Evolutionary conservation across 495 filamentous ascomycete species (phyloP), one percentile per base, ranked within the genome.

Genomic region (Daldinia caldariorum): DNA sequence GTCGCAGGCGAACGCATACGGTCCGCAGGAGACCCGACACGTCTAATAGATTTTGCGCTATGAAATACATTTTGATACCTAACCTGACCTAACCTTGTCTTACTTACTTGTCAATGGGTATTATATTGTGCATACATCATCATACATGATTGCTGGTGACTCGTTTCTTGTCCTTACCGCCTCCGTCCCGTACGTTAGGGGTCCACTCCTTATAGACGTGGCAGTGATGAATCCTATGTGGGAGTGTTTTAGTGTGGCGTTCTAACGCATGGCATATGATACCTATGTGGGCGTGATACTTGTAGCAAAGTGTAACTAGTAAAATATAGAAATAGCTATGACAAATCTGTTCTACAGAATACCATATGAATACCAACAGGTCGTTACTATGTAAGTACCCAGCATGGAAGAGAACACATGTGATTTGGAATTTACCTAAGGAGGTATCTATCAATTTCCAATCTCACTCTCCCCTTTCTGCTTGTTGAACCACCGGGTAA

Each of bases 31-130:
- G 51, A 37, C 55, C 60, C 47, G 49, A 43, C 49, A 56, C 66
- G 58, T 69, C 66, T 69, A 69, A 63, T 69, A 69, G 47, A 63
- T 69, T 69, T 58, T 39, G n/a, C 66, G 54, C 56, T 63, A 63
- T 51, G 59, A 35, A 69, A 63, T 43, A 34, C 61, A 57, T 26
- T 26, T n/a, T n/a, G n/a, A n/a, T 1, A 26, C 26, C 26, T 26
- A 26, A 26, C 26, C 26, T 26, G 3, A 1, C 26, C 3, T 26
- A 26, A 26, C 26, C 26, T 26, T 26, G 26, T 3, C 26, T 26
- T 26, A 26, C 26, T 26, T 26, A 3, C 26, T 3, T 26, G n/a
- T n/a, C n/a, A n/a, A n/a, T n/a, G n/a, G n/a, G n/a, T n/a, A n/a
- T 3, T 3, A 26, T 39, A 55, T 41, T 57, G 35, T 31, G 39